Conservation (phyloP, 768 basidiomycete species). For the Suillus decipiens region DNA sequence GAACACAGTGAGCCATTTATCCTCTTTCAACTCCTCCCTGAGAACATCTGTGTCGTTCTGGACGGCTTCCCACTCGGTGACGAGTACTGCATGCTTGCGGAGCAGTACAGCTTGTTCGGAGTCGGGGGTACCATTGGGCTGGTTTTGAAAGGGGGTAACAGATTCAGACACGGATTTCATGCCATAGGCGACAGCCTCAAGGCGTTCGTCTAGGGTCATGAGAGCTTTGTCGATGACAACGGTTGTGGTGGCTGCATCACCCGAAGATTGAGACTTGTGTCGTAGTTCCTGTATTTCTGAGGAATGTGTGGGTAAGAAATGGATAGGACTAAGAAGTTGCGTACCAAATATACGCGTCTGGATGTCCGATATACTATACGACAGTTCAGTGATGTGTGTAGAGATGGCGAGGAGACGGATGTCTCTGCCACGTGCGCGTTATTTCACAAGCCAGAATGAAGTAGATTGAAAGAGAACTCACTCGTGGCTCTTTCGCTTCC, state of each 20-base stretch:
- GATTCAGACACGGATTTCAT: conserved; percentile 69
- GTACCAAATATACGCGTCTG: conserved; percentile 89
- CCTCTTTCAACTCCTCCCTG: conserved; percentile 92
- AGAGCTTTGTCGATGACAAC: conserved; percentile 80
- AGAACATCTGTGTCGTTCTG: conserved; percentile 80
- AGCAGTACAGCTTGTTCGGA: conserved; percentile 46
- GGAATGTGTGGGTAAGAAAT: not conserved
- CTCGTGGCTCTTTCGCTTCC: conserved; percentile 67
- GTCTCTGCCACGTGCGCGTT: conserved; percentile 49
- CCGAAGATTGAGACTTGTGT: conserved; percentile 75
- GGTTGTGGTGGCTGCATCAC: conserved; percentile 59
- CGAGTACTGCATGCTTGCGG: conserved; percentile 72
- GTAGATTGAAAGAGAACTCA: conserved; percentile 41
- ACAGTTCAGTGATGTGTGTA: conserved; percentile 85
- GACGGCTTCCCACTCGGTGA: conserved; percentile 79
- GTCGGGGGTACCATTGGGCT: conserved; percentile 48
- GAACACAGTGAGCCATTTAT: conserved; percentile 96
- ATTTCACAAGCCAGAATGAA: conserved; percentile 22
- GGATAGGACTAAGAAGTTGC: conserved; percentile 11
- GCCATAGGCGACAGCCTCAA: conserved; percentile 71
- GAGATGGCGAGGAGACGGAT: conserved; percentile 76
- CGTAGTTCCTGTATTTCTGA: conserved; percentile 91
- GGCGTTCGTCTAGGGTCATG: conserved; percentile 74
- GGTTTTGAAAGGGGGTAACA: conserved; percentile 58
- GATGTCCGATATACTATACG: conserved; percentile 85